These are phyloP conservation scores for Apiospora phragmitis DNA, from an alignment of 2,329 filamentous ascomycete species.

Conservation along the genomic window DNA sequence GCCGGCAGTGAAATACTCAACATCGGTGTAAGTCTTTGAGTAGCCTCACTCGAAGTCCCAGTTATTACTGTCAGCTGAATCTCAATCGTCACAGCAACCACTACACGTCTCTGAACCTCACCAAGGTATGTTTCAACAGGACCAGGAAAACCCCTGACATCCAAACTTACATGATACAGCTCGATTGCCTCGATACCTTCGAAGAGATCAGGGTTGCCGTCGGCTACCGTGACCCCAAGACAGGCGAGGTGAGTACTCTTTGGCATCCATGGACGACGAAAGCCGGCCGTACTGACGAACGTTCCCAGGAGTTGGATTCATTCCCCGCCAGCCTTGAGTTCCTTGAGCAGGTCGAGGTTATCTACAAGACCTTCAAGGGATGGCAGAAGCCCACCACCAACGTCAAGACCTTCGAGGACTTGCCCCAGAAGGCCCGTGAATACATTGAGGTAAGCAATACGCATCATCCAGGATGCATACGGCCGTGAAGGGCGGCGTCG, in stretches of 20 bases:
- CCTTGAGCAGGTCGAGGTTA: conserved; percentile 60
- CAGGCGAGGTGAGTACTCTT: conserved; percentile 31
- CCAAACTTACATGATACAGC: conserved; percentile 24
- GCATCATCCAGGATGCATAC: conserved; percentile 56
- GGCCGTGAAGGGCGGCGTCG: conserved; percentile 13
- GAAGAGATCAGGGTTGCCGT: conserved; percentile 72
- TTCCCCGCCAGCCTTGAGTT: conserved; percentile 65
- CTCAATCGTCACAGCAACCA: neutral
- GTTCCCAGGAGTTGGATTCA: conserved; percentile 45
- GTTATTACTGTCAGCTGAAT: conserved; percentile 33
- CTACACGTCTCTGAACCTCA: conserved; percentile 31
- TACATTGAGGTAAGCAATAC: neutral
- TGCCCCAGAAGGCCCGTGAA: conserved; percentile 63
- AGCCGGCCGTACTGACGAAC: neutral
- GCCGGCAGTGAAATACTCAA: conserved; percentile 62
- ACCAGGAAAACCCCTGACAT: neutral
- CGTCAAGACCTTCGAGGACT: conserved; percentile 58
- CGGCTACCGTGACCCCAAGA: conserved; percentile 59
- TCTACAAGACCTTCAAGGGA: conserved; percentile 68
- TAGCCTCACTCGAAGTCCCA: conserved; percentile 47
- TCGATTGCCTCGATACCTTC: conserved; percentile 74
- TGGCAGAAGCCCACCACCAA: conserved; percentile 68
- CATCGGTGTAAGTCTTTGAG: conserved; percentile 38
- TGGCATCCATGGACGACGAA: neutral
- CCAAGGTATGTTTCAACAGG: conserved; percentile 29